Base-by-base conservation (phyloP, 805 yeast genomes). In the Suhomyces xylopsoci region DNA sequence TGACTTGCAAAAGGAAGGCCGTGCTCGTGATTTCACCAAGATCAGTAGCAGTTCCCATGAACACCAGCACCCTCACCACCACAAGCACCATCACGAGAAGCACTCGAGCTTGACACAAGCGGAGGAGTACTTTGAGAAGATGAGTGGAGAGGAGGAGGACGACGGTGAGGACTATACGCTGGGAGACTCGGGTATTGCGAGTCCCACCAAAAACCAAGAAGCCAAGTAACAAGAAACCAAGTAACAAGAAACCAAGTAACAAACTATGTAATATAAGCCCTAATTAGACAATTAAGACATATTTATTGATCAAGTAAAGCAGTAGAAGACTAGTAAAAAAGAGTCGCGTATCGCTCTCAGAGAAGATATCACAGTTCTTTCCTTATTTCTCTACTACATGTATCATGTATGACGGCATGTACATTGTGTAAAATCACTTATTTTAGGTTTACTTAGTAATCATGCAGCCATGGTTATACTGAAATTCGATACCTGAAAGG, bases 1-100 rank as follows among this genome's bases (percentile, higher is more conserved):
- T 22, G 80, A 77, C 43, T 63, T 77, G 49, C 74, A 73, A 48
- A 56, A 52, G 17, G 69, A 61, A 3, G 73, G 71, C 0, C 52
- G 68, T 28, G 58, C 65, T 5, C 49, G 70, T 51, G 65, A 58
- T 24, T 46, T 59, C 24, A 48, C 58, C 30, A 50, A 52, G 44
- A 52, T 48, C 38, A 26, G 20, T 8, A 26, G 15, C 10, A 49
- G 26, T 5, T 46, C 32, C 17, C 56, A 50, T 40, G 32, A 41
- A 3, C 57, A 45, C 43, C 53, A 52, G 8, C 51, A 44, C 28
- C 40, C 49, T 12, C 58, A 51, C 36, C 52, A 41, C 50, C 47
- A 48, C 38, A 46, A 30, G 4, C 52, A 47, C 19, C 49, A 49
- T 17, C 51, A 47, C 14, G 15, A 17, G n/a, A 15, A 36, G 19